These are phyloP conservation scores for Lachancea waltii DNA, from an alignment of 805 yeast species.

Conservation along the genomic window DNA sequence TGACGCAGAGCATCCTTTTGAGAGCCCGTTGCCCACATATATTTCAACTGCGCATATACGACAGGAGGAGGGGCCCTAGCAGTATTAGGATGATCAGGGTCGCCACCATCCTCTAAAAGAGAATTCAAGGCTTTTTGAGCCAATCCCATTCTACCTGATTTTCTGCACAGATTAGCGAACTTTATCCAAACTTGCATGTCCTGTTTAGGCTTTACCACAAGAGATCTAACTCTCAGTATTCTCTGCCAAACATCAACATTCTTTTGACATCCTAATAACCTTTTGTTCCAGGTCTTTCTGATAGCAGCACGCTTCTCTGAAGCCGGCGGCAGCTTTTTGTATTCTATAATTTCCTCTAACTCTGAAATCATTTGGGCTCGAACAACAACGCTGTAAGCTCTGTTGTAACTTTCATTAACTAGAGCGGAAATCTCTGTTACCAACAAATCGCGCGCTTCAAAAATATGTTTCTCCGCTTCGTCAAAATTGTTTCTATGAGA, in stretches of 20 bases:
- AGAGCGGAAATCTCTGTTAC: conserved; percentile 92
- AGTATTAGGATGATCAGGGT: conserved; percentile 42
- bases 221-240: conserved; percentile 84
- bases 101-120: conserved; percentile 67
- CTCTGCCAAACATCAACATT: conserved; percentile 99
- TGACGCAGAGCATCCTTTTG: conserved; percentile 80
- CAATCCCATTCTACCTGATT: conserved; percentile 83
- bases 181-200: conserved; percentile 98
- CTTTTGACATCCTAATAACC: conserved; percentile 88
- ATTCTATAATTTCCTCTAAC: conserved; percentile 86
- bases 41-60: conserved; percentile 92
- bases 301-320: conserved; percentile 73
- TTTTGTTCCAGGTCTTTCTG: conserved; percentile 89
- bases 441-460: conserved; percentile 78
- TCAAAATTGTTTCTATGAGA: conserved; percentile 81
- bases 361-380: conserved; percentile 97
- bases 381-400: conserved; percentile 95
- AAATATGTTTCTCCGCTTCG: conserved; percentile 72
- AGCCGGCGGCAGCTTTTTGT: conserved; percentile 76
- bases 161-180: conserved; percentile 92
- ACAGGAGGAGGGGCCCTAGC: conserved; percentile 94
- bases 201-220: conserved; percentile 90
- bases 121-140: conserved; percentile 88
- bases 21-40: conserved; percentile 94
- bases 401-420: conserved; percentile 89